phyloP scores from a whole-genome alignment of 495 filamentous ascomycete genomes.

The Sabuloglossum arenarium region DNA sequence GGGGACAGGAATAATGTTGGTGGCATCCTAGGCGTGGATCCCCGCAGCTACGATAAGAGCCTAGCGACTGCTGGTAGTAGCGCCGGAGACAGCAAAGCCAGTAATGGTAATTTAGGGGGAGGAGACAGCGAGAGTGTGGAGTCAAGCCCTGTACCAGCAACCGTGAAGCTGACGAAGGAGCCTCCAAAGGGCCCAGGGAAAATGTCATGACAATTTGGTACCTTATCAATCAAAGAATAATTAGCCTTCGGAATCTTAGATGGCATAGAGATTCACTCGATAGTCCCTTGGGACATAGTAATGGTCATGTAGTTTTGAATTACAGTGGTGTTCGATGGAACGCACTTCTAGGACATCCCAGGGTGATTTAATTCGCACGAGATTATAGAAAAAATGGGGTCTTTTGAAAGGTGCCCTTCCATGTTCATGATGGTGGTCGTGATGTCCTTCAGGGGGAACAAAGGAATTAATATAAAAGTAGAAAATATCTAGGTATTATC shows the following conservation, averaged over 20 bases:
- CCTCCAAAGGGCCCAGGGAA: slow-evolving; percentile 5
- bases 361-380: no score
- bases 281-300: no score
- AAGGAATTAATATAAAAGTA: no score
- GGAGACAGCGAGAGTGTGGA: slow-evolving; percentile 14
- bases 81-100: slow-evolving; percentile 5
- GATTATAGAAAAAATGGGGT: no score
- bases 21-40: slow-evolving; percentile 86
- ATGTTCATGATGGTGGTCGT: no score
- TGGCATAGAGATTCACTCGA: no score
- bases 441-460: no score
- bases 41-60: slow-evolving; percentile 66
- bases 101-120: slow-evolving; percentile 6
- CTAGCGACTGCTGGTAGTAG: slow-evolving; percentile 26
- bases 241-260: neutral
- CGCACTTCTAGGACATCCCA: no score
- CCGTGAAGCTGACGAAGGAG: slow-evolving; percentile 29
- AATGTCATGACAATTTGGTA: neutral
- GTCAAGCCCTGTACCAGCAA: slow-evolving; percentile 28
- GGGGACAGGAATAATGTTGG: slow-evolving; percentile 81
- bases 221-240: neutral
- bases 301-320: no score
- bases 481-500: no score
- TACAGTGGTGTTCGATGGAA: no score
- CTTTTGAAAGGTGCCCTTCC: no score